Conservation (phyloP, 805 yeast genomes). For the Metschnikowia picachoensis region DNA sequence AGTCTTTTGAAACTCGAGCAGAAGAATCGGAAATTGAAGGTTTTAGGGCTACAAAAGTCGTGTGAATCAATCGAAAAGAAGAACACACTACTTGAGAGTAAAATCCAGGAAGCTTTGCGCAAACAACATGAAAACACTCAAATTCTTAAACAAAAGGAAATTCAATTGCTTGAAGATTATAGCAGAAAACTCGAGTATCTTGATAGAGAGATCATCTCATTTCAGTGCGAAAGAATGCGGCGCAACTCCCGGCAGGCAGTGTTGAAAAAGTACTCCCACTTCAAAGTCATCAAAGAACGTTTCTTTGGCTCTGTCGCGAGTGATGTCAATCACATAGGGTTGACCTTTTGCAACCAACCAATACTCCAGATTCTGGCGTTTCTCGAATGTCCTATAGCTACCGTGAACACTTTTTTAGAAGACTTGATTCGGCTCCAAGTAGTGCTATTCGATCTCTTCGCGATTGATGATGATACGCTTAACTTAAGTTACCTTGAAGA, state of each 20-base stretch:
- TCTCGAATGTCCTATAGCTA: constrained; percentile 21
- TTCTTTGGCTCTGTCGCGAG: constrained; percentile 2
- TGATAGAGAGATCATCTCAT: constrained; percentile 4
- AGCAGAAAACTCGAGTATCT: constrained; percentile 6
- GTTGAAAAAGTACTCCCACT: constrained; percentile 23
- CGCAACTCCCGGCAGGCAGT: constrained; percentile 26
- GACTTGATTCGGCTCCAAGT: constrained; percentile 19
- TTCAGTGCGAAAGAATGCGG: constrained; percentile 12
- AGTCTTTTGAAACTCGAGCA: constrained; percentile 30
- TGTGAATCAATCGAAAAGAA: not conserved
- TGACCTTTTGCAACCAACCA: constrained; percentile 25
- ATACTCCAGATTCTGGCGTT: constrained; percentile 26
- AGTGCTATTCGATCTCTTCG: constrained; percentile 15
- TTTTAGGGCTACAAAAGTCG: constrained; percentile 13
- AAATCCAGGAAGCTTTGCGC: not conserved
- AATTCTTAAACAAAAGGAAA: not conserved
- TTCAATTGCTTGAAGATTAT: constrained; percentile 2
- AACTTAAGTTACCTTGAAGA: constrained; percentile 20
- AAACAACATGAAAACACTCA: not conserved
- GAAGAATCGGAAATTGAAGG: constrained; percentile 12
- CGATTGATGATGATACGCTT: constrained; percentile 4
- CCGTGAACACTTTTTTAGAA: constrained; percentile 23
- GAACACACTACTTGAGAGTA: not conserved
- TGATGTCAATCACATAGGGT: not conserved
- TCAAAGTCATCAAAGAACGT: constrained; percentile 24